These are phyloP conservation scores for Nemania bipapillata DNA, from an alignment of 2,329 filamentous ascomycete species.

Conservation along the genomic window DNA sequence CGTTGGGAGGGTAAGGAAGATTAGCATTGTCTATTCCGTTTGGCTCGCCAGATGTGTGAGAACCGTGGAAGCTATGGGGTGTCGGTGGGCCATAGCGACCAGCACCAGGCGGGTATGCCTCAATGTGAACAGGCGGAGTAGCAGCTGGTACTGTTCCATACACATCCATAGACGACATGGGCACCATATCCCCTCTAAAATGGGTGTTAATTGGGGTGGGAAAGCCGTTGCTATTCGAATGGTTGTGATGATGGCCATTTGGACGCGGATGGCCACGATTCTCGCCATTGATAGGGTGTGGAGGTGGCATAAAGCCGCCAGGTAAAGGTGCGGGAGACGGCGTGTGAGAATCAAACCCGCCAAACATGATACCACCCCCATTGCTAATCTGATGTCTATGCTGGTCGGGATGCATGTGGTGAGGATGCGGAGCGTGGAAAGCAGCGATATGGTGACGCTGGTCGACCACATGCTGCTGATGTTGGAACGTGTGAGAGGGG, in stretches of 20 bases:
- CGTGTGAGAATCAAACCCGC: slow-evolving; percentile 65
- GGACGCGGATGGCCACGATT: slow-evolving; percentile 41
- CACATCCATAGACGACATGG: slow-evolving; percentile 44
- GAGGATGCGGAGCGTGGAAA: slow-evolving; percentile 43
- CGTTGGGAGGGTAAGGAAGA: slow-evolving; percentile 56
- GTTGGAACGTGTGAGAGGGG: slow-evolving; percentile 38
- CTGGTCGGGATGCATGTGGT: slow-evolving; percentile 50
- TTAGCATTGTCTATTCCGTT: slow-evolving; percentile 56
- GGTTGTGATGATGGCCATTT: slow-evolving; percentile 46
- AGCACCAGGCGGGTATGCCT: slow-evolving; percentile 51
- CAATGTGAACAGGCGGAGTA: slow-evolving; percentile 48
- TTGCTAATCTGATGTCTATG: slow-evolving; percentile 64
- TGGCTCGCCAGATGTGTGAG: slow-evolving; percentile 65
- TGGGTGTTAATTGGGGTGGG: slow-evolving; percentile 45
- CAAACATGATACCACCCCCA: slow-evolving; percentile 66
- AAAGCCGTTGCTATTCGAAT: slow-evolving; percentile 47
- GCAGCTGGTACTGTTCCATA: slow-evolving; percentile 43
- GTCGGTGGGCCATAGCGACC: slow-evolving; percentile 64
- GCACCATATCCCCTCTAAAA: slow-evolving; percentile 46
- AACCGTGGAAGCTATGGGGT: slow-evolving; percentile 70
- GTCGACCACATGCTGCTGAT: slow-evolving; percentile 39
- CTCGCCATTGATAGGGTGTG: slow-evolving; percentile 49
- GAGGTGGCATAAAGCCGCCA: slow-evolving; percentile 61
- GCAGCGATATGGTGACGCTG: slow-evolving; percentile 40
- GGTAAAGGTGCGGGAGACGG: slow-evolving; percentile 67